Conservation (phyloP, 2,329 filamentous ascomycete genomes). For the Lachnellula willkommii region DNA sequence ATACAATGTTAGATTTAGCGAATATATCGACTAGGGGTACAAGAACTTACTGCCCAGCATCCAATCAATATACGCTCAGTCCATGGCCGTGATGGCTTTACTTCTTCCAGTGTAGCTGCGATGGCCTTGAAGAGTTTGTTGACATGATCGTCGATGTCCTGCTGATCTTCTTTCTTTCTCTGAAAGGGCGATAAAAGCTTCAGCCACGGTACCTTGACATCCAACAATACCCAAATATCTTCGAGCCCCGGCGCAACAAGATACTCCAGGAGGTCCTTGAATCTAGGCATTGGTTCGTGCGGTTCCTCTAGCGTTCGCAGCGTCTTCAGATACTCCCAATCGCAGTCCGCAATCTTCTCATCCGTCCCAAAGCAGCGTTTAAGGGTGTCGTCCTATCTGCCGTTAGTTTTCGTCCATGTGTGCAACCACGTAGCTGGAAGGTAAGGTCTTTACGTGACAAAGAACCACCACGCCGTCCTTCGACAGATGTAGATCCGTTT, state of each 20-base stretch:
- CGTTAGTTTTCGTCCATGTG: constrained; percentile 13
- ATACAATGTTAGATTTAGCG: constrained; percentile 3
- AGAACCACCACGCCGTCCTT: constrained; percentile 80
- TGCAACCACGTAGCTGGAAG: neutral
- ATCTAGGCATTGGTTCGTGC: constrained; percentile 64
- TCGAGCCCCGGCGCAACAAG: constrained; percentile 59
- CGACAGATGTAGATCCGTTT: constrained; percentile 83
- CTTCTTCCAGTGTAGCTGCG: constrained; percentile 54
- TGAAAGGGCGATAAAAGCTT: neutral
- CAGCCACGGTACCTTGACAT: constrained; percentile 66
- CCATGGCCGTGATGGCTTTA: constrained; percentile 56
- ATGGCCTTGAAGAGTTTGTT: constrained; percentile 66
- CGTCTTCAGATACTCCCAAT: constrained; percentile 67
- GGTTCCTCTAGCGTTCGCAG: constrained; percentile 64
- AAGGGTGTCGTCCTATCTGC: constrained; percentile 61
- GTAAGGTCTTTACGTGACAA: constrained; percentile 56
- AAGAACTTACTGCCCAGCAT: constrained; percentile 63
- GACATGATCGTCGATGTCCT: constrained; percentile 62
- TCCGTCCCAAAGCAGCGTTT: constrained; percentile 77
- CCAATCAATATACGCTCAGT: constrained; percentile 69
- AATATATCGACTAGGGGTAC: neutral
- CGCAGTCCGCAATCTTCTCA: constrained; percentile 66
- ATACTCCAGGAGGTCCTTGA: constrained; percentile 69
- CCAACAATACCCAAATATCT: constrained; percentile 74
- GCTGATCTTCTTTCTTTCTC: neutral